These are phyloP conservation scores for Lathyrus oleraceus DNA, from an alignment of 306 rosid species.

Conservation along the genomic window DNA sequence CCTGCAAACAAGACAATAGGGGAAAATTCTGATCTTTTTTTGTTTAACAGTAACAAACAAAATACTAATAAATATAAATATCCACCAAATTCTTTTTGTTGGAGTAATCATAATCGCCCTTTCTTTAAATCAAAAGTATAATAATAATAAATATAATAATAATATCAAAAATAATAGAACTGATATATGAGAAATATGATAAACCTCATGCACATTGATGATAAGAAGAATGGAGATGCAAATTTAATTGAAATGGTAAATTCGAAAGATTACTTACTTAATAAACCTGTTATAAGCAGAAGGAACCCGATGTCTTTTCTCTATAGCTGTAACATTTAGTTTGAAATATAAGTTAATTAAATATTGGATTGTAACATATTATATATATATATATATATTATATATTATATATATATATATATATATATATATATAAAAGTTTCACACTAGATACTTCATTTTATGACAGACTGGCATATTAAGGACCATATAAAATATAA, in stretches of 20 bases:
- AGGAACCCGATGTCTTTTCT: conserved; percentile 97
- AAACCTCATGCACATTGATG: not conserved
- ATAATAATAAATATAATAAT: not conserved
- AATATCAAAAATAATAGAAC: not conserved
- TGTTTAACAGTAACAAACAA: not conserved
- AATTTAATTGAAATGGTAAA: not conserved
- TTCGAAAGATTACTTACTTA: conserved; percentile 57
- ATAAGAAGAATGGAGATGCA: not conserved
- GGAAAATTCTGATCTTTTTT: conserved; percentile 1
- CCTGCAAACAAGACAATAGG: conserved; percentile 43
- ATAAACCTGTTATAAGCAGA: conserved; percentile 97
- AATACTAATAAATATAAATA: not conserved
- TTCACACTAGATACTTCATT: not conserved
- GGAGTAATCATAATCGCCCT: not conserved
- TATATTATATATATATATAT: no score
- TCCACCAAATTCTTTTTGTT: not conserved
- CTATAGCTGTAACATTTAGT: conserved; percentile 64
- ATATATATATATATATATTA: no score
- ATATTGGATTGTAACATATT: not conserved
- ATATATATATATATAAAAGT: no score
- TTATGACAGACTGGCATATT: not conserved
- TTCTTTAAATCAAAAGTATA: not conserved
- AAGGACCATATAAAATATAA: not conserved
- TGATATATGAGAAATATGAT: not conserved
- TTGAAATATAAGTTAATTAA: conserved; percentile 9